Conservation (phyloP, 1,284 basidiomycete genomes). For the Microbotryomycetes sp. region DNA sequence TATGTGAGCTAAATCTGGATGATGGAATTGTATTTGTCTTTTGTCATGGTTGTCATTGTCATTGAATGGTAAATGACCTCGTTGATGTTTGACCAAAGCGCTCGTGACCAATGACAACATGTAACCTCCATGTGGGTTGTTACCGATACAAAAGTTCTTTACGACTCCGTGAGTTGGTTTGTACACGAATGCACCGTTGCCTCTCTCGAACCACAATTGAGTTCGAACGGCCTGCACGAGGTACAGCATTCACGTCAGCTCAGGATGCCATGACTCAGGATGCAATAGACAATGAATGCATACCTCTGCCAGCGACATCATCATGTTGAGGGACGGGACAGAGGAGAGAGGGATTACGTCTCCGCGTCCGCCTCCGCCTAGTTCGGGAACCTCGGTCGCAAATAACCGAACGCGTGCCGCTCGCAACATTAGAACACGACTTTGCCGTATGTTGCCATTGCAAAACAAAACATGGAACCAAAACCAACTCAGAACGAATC, state of each 20-base stretch:
- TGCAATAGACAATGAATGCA: not conserved
- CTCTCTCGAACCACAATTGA: not conserved
- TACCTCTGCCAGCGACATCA: not conserved
- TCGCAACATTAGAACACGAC: too few relatives aligned
- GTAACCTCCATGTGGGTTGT: constrained; percentile 26
- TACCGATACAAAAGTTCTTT: constrained; percentile 7
- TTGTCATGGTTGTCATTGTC: not conserved
- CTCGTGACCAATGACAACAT: constrained; percentile 18
- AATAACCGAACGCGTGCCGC: too few relatives aligned
- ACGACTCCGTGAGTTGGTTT: not conserved
- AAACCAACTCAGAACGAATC: too few relatives aligned
- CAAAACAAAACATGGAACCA: too few relatives aligned
- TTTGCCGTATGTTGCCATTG: too few relatives aligned
- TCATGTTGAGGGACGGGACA: not conserved
- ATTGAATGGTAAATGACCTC: not conserved
- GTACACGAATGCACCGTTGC: not conserved
- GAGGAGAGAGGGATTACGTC: too few relatives aligned
- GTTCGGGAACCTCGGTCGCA: too few relatives aligned
- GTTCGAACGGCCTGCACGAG: not conserved
- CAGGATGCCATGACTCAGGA: not conserved
- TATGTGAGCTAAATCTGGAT: constrained; percentile 24
- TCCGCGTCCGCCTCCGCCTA: too few relatives aligned
- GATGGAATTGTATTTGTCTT: not conserved
- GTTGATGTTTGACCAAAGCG: constrained; percentile 13
- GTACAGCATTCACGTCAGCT: not conserved